Conservation (phyloP, 441 rosid species). For the Raphanus hybrid region DNA sequence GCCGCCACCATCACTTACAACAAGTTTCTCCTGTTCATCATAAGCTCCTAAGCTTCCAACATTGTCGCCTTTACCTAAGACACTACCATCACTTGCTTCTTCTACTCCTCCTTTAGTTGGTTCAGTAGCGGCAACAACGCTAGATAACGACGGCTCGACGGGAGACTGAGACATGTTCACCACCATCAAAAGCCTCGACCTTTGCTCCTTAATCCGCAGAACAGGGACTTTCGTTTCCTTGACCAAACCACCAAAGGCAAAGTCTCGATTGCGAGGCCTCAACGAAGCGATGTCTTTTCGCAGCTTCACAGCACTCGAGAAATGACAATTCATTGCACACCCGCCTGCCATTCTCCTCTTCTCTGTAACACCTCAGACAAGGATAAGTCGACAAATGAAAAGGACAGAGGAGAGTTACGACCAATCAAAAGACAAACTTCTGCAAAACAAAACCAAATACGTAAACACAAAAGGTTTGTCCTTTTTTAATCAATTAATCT, state of each 20-base stretch:
- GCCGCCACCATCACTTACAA: slow-evolving; percentile 38
- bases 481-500: neutral
- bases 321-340: slow-evolving; percentile 44
- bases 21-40: slow-evolving; percentile 36
- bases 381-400: slow-evolving; percentile 47
- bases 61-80: slow-evolving; percentile 42
- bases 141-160: slow-evolving; percentile 39
- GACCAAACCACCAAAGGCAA: slow-evolving; percentile 19
- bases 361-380: slow-evolving; percentile 12
- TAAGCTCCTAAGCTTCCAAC: slow-evolving; percentile 41
- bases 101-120: slow-evolving; percentile 33
- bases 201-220: slow-evolving; percentile 34
- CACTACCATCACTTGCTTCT: slow-evolving; percentile 29
- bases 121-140: slow-evolving; percentile 15
- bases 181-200: slow-evolving; percentile 43
- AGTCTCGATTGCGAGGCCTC: slow-evolving; percentile 42
- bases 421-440: slow-evolving; percentile 7
- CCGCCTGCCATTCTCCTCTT: slow-evolving; percentile 44
- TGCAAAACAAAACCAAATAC: slow-evolving; percentile 11
- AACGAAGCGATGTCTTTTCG: slow-evolving; percentile 41
- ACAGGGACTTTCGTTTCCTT: slow-evolving; percentile 39
- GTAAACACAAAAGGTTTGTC: neutral
- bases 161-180: slow-evolving; percentile 46
- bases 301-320: slow-evolving; percentile 41
- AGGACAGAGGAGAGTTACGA: neutral